Evolutionary conservation across 768 basidiomycete genomes (phyloP).

Genomic region (Mycena crocata): DNA sequence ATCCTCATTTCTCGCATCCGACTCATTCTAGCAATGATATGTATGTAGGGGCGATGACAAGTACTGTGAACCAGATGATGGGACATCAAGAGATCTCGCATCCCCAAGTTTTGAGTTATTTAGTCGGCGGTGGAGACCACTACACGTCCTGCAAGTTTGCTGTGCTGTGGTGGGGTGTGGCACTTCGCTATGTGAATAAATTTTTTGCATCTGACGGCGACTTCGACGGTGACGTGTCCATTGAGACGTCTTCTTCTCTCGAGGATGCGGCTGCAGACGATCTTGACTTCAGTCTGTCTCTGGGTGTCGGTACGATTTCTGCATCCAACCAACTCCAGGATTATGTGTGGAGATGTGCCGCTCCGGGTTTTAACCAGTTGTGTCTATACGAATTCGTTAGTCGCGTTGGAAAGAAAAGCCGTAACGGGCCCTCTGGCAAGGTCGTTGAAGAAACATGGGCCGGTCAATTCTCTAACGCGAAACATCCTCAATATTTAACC

Average conservation of each 20-base stretch:
- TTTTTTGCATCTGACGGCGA: not conserved
- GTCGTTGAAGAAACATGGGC: not conserved
- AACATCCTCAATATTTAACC: not conserved
- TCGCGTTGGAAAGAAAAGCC: not conserved
- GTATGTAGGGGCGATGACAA: constrained; percentile 5
- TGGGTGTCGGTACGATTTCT: not conserved
- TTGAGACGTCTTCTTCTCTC: too few species aligned
- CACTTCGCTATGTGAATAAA: not conserved
- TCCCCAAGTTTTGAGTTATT: constrained; percentile 44
- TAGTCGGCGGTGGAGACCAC: constrained; percentile 36
- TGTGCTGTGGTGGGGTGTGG: constrained; percentile 8
- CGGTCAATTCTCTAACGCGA: not conserved
- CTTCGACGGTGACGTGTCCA: too few species aligned
- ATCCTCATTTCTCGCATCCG: not conserved
- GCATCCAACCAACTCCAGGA: constrained; percentile 1
- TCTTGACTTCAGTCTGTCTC: not conserved
- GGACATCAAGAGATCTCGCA: constrained; percentile 41
- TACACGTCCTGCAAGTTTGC: constrained; percentile 34
- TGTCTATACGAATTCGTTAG: not conserved
- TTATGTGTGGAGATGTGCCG: not conserved
- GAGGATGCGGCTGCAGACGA: not conserved
- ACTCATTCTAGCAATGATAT: not conserved
- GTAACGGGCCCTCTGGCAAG: not conserved
- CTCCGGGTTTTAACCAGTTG: not conserved
- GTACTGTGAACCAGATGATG: constrained; percentile 35